A percentile compares a stretch with the other conserved stretches of the same genome.
These are phyloP conservation scores for Suhomyces bokatorum DNA, from an alignment of 1,139 yeast species.

Conservation along the genomic window DNA sequence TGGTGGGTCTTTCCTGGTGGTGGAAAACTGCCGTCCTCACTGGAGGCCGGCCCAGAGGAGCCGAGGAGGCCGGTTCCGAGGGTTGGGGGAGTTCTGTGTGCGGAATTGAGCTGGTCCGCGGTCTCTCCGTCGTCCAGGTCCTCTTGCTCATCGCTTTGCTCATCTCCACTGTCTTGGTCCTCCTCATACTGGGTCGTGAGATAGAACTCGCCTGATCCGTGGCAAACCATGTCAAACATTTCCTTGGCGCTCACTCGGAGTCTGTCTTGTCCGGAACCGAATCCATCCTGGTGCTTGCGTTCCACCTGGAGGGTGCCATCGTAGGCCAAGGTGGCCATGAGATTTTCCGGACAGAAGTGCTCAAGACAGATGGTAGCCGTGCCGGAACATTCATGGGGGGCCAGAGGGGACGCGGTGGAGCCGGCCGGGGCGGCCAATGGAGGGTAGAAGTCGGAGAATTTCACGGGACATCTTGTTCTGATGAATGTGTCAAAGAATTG, in stretches of 20 bases:
- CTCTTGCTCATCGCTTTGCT: slow-evolving; percentile 9
- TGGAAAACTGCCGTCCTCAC: too few species aligned
- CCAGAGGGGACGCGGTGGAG: neutral
- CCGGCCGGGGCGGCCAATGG: slow-evolving; percentile 4
- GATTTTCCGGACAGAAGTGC: slow-evolving; percentile 34
- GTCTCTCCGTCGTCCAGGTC: slow-evolving; percentile 16
- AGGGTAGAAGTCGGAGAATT: slow-evolving; percentile 7
- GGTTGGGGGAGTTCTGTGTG: too few species aligned
- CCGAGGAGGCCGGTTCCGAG: too few species aligned
- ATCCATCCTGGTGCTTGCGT: slow-evolving; percentile 55
- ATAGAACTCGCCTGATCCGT: slow-evolving; percentile 49
- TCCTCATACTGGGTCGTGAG: slow-evolving; percentile 66
- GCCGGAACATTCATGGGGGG: neutral
- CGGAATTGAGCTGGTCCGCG: slow-evolving; percentile 6
- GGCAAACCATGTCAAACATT: slow-evolving; percentile 39
- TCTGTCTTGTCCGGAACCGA: slow-evolving; percentile 62
- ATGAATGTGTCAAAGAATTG: slow-evolving; percentile 11
- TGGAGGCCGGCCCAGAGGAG: too few species aligned
- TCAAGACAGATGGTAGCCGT: slow-evolving; percentile 20
- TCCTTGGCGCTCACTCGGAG: slow-evolving; percentile 49
- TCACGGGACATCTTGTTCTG: slow-evolving; percentile 13
- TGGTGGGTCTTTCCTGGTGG: neutral
- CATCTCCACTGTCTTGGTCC: slow-evolving; percentile 12
- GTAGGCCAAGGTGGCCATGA: slow-evolving; percentile 35
- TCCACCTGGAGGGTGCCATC: slow-evolving; percentile 53